Conservation (phyloP, 2,329 filamentous ascomycete genomes). For the Juglanconis sp. region DNA sequence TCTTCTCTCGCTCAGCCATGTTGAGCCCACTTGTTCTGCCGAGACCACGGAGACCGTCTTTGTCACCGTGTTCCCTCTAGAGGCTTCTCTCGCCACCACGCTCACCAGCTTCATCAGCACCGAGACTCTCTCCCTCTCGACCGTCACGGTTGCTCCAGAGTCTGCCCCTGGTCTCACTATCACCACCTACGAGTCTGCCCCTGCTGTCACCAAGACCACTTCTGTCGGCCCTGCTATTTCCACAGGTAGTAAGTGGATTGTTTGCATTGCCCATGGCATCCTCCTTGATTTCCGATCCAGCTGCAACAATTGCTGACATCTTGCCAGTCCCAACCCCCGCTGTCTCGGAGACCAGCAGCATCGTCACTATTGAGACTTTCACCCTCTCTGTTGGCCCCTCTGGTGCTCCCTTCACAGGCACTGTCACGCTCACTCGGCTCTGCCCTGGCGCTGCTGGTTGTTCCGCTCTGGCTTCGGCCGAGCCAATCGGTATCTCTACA, state of each 20-base stretch:
- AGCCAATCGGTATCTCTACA: not conserved
- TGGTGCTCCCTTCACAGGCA: conserved; percentile 12
- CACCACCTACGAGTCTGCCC: not conserved
- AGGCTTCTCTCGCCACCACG: conserved; percentile 12
- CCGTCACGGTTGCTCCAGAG: conserved; percentile 21
- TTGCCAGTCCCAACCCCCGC: not conserved
- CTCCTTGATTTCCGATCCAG: not conserved
- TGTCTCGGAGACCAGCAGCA: not conserved
- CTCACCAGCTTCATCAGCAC: conserved; percentile 19
- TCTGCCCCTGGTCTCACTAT: conserved; percentile 6
- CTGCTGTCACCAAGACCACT: not conserved
- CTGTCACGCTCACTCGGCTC: conserved; percentile 19
- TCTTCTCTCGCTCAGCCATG: not conserved
- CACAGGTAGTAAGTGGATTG: conserved; percentile 12
- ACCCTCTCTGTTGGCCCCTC: conserved; percentile 4
- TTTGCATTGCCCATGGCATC: conserved; percentile 2
- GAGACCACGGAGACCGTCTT: conserved; percentile 42
- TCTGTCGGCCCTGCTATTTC: not conserved
- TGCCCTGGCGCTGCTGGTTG: not conserved
- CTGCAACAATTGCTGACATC: not conserved
- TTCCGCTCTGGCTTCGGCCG: not conserved
- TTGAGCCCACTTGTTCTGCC: conserved; percentile 36
- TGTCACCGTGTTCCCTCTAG: conserved; percentile 40
- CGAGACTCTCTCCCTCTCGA: conserved; percentile 18
- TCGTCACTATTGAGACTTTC: conserved; percentile 8